Evolutionary conservation across 345 rosid genomes (phyloP).

Genomic region (Turritis glabra): DNA sequence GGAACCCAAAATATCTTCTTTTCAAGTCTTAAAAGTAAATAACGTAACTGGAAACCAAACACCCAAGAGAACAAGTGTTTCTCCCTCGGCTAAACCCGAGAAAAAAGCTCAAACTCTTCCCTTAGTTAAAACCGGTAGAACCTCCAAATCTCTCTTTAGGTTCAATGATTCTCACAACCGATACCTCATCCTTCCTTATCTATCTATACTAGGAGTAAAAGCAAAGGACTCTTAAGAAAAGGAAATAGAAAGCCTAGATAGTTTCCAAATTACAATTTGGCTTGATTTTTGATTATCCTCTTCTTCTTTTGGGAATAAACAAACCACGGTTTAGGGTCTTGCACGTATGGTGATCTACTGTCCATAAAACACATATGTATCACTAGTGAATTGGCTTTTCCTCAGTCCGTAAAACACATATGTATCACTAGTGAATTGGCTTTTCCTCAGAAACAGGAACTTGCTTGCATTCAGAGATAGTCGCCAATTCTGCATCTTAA

Average conservation of each 20-base stretch:
- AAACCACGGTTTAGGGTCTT: constrained; percentile 10
- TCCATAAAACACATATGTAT: neutral
- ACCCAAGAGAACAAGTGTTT: neutral
- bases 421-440: neutral
- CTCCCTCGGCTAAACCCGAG: neutral
- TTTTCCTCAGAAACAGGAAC: neutral
- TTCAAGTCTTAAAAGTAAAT: neutral
- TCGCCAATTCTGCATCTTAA: constrained; percentile 1
- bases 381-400: too few relatives aligned
- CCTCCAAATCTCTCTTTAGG: neutral
- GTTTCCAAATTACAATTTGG: constrained; percentile 12
- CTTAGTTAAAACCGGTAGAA: neutral
- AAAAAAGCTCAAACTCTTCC: neutral
- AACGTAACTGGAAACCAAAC: constrained; percentile 3
- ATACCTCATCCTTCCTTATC: neutral
- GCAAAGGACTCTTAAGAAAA: neutral
- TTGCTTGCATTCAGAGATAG: neutral
- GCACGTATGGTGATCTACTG: neutral
- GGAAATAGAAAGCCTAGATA: constrained; percentile 20
- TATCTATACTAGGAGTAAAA: neutral
- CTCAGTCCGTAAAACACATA: neutral
- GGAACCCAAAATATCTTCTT: neutral
- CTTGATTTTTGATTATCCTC: constrained; percentile 13
- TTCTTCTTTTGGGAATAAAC: neutral
- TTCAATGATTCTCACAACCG: neutral